Percentiles rank a stretch among this genome's conserved stretches.
Conservation (phyloP, 108 stramenopile species). For the Stephanodiscus minutulus region DNA sequence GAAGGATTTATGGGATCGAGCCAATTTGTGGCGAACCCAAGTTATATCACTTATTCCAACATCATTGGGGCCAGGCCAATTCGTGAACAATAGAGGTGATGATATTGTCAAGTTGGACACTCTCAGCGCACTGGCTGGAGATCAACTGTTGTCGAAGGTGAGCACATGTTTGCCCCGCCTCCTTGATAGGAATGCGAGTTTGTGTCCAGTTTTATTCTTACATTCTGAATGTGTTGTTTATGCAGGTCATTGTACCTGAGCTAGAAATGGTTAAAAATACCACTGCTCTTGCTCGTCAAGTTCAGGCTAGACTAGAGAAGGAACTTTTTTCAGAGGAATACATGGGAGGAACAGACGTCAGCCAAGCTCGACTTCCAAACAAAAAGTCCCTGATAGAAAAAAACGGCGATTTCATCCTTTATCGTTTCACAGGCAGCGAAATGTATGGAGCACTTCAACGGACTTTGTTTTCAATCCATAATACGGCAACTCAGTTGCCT, state of each 20-base stretch:
- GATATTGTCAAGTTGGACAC: constrained; percentile 27
- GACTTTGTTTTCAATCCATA: constrained; percentile 41
- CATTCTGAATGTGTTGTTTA: not conserved
- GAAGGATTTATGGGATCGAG: constrained; percentile 56
- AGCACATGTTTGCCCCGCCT: constrained; percentile 3
- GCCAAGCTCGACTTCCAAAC: constrained; percentile 64
- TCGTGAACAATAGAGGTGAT: not conserved
- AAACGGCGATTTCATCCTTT: constrained; percentile 68
- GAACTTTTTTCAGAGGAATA: constrained; percentile 61
- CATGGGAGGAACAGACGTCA: constrained; percentile 46
- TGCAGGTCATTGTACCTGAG: constrained; percentile 62
- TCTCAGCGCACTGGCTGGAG: constrained; percentile 19
- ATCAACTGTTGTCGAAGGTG: constrained; percentile 39
- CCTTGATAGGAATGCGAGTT: constrained; percentile 1
- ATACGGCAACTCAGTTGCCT: constrained; percentile 49
- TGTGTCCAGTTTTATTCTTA: not conserved
- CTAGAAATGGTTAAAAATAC: constrained; percentile 50
- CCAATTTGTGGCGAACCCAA: constrained; percentile 61
- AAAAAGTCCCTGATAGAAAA: constrained; percentile 60
- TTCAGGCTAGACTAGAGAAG: constrained; percentile 50
- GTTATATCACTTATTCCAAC: constrained; percentile 39
- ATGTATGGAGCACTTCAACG: constrained; percentile 53
- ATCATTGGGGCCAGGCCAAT: not conserved
- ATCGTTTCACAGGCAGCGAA: constrained; percentile 65
- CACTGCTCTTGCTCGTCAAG: constrained; percentile 43